Evolutionary conservation across 2,329 filamentous ascomycete genomes (phyloP), one percentile per base, ranked within the genome.

Genomic region (Cladophialophora bantiana): DNA sequence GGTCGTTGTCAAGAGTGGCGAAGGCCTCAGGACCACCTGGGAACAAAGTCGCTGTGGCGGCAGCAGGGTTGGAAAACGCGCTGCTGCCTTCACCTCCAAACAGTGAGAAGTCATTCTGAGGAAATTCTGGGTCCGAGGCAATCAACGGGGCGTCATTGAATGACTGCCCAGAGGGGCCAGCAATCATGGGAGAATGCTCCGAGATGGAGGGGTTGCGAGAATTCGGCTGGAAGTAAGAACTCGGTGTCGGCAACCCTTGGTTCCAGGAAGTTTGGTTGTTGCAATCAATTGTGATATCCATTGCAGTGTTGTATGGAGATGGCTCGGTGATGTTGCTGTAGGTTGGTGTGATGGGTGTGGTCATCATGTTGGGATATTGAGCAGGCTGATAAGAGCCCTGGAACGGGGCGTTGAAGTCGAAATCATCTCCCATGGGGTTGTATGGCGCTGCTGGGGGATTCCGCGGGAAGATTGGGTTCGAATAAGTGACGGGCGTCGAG

Each of bases 291-390:
- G 62, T 53, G n/a, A 70, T 59, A 59, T 71, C 65, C 62, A 69
- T 71, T 10, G 59, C 31, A 5, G 50, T 64, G 31, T 54, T 57
- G 59, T 68, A 68, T 26, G 70, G 70, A 59, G 70, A 72, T 15
- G 68, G 66, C 61, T 65, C 69, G 12, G 72, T 74, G 65, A 74
- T 72, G 59, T 69, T 72, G 68, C 68, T 74, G 59, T 71, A 72
- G 2, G 71, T 67, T 12, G 71, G 71, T 7, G 71, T 74, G 36
- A 67, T 68, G 10, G 72, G 72, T 3, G 71, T 73, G 31, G 65
- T 65, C 66, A 72, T 70, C 61, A 69, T 64, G 38, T 71, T 62
- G 54, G 61, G 61, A 55, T 71, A 72, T 45, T 71, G 65, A 62
- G 61, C 68, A 32, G 62, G 66, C 52, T 65, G 55, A 38, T 68